A percentile compares a stretch with the other conserved stretches of the same genome.
Conservation (phyloP, 2,329 filamentous ascomycete species). For the Fusarium algeriense region DNA sequence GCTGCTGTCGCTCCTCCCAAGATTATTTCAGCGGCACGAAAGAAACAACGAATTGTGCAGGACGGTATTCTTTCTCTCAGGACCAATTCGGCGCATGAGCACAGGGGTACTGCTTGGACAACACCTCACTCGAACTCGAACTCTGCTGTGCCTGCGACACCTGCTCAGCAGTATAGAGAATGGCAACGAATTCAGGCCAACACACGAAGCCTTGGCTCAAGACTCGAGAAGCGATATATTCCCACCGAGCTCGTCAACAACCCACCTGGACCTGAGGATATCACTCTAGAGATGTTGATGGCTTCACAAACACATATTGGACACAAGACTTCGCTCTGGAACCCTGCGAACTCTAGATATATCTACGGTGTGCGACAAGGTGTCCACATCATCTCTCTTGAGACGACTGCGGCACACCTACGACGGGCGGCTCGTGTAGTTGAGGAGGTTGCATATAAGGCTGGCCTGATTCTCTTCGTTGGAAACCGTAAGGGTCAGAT, state of each 20-base stretch:
- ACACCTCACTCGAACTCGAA: slow-evolving; percentile 49
- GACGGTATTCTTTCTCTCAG: slow-evolving; percentile 52
- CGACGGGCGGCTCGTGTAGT: slow-evolving; percentile 95
- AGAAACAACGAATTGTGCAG: slow-evolving; percentile 53
- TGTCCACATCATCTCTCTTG: slow-evolving; percentile 93
- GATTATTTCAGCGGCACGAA: slow-evolving; percentile 44
- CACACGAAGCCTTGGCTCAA: slow-evolving; percentile 63
- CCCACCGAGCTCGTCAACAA: slow-evolving; percentile 75
- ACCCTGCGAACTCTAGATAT: slow-evolving; percentile 92
- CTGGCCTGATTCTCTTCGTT: slow-evolving; percentile 89
- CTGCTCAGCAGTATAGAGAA: slow-evolving; percentile 55
- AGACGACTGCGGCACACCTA: slow-evolving; percentile 88
- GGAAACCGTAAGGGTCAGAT: slow-evolving; percentile 88
- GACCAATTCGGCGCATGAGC: slow-evolving; percentile 52
- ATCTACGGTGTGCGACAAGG: slow-evolving; percentile 91
- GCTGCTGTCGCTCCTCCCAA: slow-evolving; percentile 39
- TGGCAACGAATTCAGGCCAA: slow-evolving; percentile 56
- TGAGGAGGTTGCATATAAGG: slow-evolving; percentile 83
- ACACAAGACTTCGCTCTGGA: slow-evolving; percentile 92
- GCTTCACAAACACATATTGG: slow-evolving; percentile 90
- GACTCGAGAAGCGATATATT: slow-evolving; percentile 68
- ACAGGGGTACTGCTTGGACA: slow-evolving; percentile 52
- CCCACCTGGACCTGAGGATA: slow-evolving; percentile 81
- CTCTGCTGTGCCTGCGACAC: slow-evolving; percentile 54
- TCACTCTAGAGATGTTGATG: slow-evolving; percentile 91